Base-by-base conservation (phyloP, 2,329 filamentous ascomycete species). In the Paracoccidioides lutzii region DNA sequence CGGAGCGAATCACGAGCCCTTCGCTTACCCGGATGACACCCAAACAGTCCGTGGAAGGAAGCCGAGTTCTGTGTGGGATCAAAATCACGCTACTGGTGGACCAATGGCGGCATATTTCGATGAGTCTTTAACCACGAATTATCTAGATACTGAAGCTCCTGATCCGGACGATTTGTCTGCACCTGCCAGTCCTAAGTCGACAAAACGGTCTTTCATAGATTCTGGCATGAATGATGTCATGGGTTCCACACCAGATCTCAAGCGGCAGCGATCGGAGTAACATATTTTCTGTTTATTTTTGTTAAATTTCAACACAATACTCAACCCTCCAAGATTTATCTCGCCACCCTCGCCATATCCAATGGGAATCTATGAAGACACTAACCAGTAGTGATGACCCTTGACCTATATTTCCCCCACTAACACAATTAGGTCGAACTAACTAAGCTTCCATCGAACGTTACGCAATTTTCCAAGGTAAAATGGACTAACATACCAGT, bases 201-300 rank as follows among this genome's bases (percentile, higher is more conserved):
- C 37, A 12, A 54, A 54, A 28, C 43, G 53, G 8, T 48, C 53
- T 5, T 45, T 48, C 28, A 49, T 54, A 45, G 53, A 54, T 14
- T 43, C 53, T 30, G 44, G 38, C 12, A 54, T 54, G 10, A 49
- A 49, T 15, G 44, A 46, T 42, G 33, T 28, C 43, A 43, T 49
- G 10, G n/a, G 33, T 30, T 46, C 53, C 32, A 41, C 37, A 5
- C 53, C 35, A 38, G 53, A 49, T 32, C 33, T 41, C n/a, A 54
- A 54, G 12, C 53, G 53, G 22, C 53, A 54, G 8, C 53, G 53
- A 10, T 33, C 44, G 12, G 44, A 53, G 32, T 45, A 53, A 33
- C 46, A 50, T 50, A 38, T 22, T 28, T 4, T 2, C 22, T 22
- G 22, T 22, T 22, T 22, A 2, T 22, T 22, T 22, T 22, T 22